Evolutionary conservation across 1,139 yeast species (phyloP).

Genomic region (Yamadazyma diospyri): DNA sequence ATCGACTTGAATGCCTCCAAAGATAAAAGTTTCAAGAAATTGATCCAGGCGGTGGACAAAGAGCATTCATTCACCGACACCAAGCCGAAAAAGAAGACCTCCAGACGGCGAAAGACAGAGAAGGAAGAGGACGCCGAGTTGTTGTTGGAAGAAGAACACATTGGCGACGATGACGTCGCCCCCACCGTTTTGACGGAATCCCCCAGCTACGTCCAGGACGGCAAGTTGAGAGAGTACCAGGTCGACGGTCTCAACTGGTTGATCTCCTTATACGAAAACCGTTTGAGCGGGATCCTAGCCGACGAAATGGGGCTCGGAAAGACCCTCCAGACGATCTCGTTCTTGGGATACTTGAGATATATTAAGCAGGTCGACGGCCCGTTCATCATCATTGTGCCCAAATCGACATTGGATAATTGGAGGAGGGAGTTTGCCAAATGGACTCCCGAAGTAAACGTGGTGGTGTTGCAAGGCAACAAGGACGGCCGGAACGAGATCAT

Average conservation of each 20-base stretch:
- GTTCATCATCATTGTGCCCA: slow-evolving; percentile 87
- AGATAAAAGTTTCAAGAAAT: slow-evolving; percentile 59
- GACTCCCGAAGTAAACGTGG: slow-evolving; percentile 93
- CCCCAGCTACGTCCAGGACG: slow-evolving; percentile 64
- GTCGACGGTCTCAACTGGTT: slow-evolving; percentile 49
- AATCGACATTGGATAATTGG: slow-evolving; percentile 95
- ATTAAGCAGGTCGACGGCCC: slow-evolving; percentile 83
- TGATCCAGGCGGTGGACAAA: slow-evolving; percentile 41
- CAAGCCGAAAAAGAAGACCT: slow-evolving; percentile 13
- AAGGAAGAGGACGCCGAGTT: slow-evolving; percentile 94
- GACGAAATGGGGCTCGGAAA: slow-evolving; percentile 53
- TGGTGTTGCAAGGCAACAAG: slow-evolving; percentile 84
- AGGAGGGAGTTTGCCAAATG: slow-evolving; percentile 86
- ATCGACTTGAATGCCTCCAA: slow-evolving; percentile 77
- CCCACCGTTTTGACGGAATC: slow-evolving; percentile 71
- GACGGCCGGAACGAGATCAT: slow-evolving; percentile 67
- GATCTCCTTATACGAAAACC: slow-evolving; percentile 41
- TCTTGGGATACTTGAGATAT: slow-evolving; percentile 82
- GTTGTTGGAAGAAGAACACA: slow-evolving; percentile 64
- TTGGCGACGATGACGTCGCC: slow-evolving; percentile 43
- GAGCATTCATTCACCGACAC: slow-evolving; percentile 25
- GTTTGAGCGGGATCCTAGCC: slow-evolving; percentile 44
- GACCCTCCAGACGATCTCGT: slow-evolving; percentile 50
- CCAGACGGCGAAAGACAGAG: slow-evolving; percentile 53
- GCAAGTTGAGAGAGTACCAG: slow-evolving; percentile 75